Percentiles rank a stretch among this genome's conserved stretches.
These are phyloP conservation scores for Corymbia calophylla DNA, from an alignment of 441 rosid genomes.

Conservation along the genomic window DNA sequence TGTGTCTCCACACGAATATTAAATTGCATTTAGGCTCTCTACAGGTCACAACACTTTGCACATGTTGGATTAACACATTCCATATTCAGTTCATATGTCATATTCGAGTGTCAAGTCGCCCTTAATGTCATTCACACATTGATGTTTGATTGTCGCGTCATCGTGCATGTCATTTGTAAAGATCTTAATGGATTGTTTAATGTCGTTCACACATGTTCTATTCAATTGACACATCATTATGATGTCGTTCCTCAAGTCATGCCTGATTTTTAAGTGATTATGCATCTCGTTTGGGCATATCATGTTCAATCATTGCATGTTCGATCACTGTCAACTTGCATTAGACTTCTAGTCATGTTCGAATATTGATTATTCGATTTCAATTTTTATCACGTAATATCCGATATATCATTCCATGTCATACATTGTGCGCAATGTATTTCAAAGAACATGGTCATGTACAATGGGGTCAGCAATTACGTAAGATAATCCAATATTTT, in stretches of 20 bases:
- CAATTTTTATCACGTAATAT: background rate
- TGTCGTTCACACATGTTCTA: background rate
- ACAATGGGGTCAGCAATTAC: rapidly evolving
- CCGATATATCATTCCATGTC: background rate
- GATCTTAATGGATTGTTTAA: too few species aligned
- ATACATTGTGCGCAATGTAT: background rate
- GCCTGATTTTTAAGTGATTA: background rate
- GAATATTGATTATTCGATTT: background rate
- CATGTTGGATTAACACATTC: too few species aligned
- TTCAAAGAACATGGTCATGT: background rate
- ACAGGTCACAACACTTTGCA: too few species aligned
- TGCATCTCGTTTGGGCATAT: background rate
- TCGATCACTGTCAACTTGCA: background rate
- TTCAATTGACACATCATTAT: background rate
- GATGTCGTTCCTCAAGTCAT: too few species aligned
- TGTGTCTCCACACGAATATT: too few species aligned
- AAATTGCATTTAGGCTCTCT: too few species aligned
- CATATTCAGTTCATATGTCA: too few species aligned
- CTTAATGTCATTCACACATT: too few species aligned
- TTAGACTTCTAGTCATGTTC: background rate
- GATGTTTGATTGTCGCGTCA: too few species aligned
- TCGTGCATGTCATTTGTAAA: background rate
- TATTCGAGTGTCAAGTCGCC: too few species aligned
- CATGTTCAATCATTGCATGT: background rate
- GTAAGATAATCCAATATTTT: background rate